These are phyloP conservation scores for Pichia thaimueangensis DNA, from an alignment of 805 yeast species.

Conservation along the genomic window DNA sequence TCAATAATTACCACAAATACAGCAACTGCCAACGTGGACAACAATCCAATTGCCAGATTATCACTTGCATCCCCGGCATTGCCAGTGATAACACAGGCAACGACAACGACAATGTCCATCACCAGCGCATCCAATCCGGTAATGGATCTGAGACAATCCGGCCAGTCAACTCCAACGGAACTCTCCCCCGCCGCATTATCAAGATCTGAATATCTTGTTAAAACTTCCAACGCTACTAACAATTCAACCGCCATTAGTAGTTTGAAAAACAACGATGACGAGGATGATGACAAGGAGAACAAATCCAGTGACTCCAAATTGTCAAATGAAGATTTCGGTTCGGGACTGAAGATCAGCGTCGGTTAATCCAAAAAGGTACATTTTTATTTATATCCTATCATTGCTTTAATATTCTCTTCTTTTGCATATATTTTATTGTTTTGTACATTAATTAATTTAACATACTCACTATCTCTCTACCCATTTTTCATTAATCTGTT, in stretches of 20 bases:
- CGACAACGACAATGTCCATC: constrained; percentile 26
- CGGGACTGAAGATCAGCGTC: constrained; percentile 14
- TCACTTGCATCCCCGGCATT: constrained; percentile 30
- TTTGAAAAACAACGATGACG: neutral
- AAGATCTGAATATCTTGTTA: constrained; percentile 1
- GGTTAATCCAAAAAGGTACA: constrained; percentile 12
- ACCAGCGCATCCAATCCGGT: neutral
- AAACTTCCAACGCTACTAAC: too few relatives aligned
- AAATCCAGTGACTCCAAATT: neutral
- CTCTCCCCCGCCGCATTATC: too few relatives aligned
- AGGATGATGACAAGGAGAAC: constrained; percentile 1
- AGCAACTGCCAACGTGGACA: constrained; percentile 8
- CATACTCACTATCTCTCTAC: too few relatives aligned
- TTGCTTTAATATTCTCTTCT: too few relatives aligned
- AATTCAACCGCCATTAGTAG: neutral
- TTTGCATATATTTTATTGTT: too few relatives aligned
- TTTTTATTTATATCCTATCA: too few relatives aligned
- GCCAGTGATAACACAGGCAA: constrained; percentile 32
- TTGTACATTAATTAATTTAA: too few relatives aligned
- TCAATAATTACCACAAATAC: constrained; percentile 6
- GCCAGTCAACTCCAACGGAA: too few relatives aligned
- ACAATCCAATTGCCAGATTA: constrained; percentile 25
- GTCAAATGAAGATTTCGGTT: constrained; percentile 7
- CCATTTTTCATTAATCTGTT: too few relatives aligned
- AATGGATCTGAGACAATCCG: too few relatives aligned